These are phyloP conservation scores for Suillus variegatus DNA, from an alignment of 768 basidiomycete genomes.

Conservation along the genomic window DNA sequence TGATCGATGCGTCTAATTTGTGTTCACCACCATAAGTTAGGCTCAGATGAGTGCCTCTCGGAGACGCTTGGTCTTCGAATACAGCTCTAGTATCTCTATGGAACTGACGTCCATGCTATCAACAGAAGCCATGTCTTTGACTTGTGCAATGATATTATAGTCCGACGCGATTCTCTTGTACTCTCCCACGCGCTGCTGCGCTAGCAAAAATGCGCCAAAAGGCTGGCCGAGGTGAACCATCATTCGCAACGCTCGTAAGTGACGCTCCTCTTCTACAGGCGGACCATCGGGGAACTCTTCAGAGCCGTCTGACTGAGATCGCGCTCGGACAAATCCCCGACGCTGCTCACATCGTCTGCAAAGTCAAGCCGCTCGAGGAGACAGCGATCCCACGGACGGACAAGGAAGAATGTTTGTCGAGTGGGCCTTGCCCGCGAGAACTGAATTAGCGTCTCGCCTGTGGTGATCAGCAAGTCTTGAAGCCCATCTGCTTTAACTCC, in stretches of 20 bases:
- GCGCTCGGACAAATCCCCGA: neutral
- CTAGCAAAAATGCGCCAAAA: neutral
- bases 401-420: neutral
- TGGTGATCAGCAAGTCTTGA: neutral
- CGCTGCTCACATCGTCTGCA: neutral
- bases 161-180: constrained; percentile 2
- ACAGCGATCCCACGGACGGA: neutral
- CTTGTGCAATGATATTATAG: neutral
- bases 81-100: neutral
- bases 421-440: neutral
- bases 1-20: no score
- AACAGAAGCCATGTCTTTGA: no score
- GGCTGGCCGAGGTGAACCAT: neutral
- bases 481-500: neutral
- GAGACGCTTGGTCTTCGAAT: neutral
- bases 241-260: neutral
- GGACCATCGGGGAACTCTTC: neutral
- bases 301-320: neutral
- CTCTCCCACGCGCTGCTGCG: neutral
- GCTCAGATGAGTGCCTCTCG: neutral
- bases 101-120: neutral
- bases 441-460: neutral
- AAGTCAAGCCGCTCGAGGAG: neutral
- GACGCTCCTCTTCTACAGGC: neutral
- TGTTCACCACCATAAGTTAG: neutral